Conservation (phyloP, 2,329 filamentous ascomycete species). For the Aureobasidium leucospermi region DNA sequence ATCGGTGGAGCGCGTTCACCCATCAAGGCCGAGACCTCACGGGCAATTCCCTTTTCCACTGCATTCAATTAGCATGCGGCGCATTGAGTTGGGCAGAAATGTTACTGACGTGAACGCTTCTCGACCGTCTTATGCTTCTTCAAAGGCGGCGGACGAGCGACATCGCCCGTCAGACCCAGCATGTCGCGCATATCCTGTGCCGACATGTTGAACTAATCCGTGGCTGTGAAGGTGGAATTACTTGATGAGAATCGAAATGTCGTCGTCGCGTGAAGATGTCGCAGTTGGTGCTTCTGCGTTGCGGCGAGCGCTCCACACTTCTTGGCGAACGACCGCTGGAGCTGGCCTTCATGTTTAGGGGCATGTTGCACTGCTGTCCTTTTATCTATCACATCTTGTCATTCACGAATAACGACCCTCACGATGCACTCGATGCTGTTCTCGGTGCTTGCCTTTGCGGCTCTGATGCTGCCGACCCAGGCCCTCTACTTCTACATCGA, state of each 20-base stretch:
- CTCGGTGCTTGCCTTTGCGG: conserved; percentile 16
- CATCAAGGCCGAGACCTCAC: conserved; percentile 44
- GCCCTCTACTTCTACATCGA: conserved; percentile 96
- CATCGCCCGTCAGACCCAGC: conserved; percentile 65
- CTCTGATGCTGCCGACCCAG: conserved; percentile 53
- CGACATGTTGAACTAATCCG: conserved; percentile 14
- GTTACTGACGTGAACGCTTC: conserved; percentile 45
- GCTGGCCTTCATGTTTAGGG: neutral
- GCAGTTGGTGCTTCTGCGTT: neutral
- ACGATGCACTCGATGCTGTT: conserved; percentile 13
- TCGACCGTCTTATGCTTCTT: conserved; percentile 69
- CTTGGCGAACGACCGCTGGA: neutral
- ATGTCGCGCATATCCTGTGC: conserved; percentile 72
- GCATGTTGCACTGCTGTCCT: neutral
- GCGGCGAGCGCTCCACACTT: conserved; percentile 1
- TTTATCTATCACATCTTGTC: neutral
- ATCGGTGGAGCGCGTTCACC: conserved; percentile 47
- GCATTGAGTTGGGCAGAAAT: neutral
- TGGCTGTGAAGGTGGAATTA: neutral
- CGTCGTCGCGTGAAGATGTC: neutral
- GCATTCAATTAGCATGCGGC: neutral
- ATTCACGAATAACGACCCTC: neutral
- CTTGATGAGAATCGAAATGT: neutral
- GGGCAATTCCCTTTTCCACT: conserved; percentile 37
- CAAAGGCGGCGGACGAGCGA: conserved; percentile 45